phyloP scores from a whole-genome alignment of 2,329 filamentous ascomycete species.

The Blastomyces parvus region DNA sequence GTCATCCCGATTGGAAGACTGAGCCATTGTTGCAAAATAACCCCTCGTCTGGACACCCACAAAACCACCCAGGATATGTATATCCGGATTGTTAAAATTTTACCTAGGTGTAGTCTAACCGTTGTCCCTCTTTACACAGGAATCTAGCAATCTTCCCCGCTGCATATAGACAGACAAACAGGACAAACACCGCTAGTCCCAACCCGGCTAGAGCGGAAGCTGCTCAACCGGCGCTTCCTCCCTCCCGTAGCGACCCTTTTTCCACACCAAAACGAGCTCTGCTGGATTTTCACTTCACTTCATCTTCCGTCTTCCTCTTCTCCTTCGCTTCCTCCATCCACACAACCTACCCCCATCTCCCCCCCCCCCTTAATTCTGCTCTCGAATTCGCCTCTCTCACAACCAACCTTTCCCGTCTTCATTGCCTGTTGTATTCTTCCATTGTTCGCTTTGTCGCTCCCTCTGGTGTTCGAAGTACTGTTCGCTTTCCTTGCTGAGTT shows the following conservation, averaged over 20 bases:
- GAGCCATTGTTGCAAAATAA: slow-evolving; percentile 43
- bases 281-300: slow-evolving; percentile 10
- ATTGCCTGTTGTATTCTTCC: slow-evolving; percentile 7
- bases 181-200: not conserved
- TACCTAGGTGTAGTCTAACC: no score
- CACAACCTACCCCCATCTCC: slow-evolving; percentile 17
- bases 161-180: slow-evolving; percentile 10
- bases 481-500: slow-evolving; percentile 6
- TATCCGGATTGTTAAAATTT: not conserved
- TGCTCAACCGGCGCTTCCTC: slow-evolving; percentile 6
- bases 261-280: slow-evolving; percentile 10
- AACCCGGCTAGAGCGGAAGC: not conserved
- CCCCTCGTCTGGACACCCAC: not conserved
- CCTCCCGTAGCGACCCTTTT: slow-evolving; percentile 14
- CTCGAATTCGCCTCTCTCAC: slow-evolving; percentile 18
- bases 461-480: slow-evolving; percentile 13
- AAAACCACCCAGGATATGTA: not conserved
- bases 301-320: slow-evolving; percentile 14
- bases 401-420: slow-evolving; percentile 15
- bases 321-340: slow-evolving; percentile 15
- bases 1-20: slow-evolving; percentile 62
- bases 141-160: no score
- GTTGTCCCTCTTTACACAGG: no score
- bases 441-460: slow-evolving; percentile 15
- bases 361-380: not conserved